phyloP scores from a whole-genome alignment of 805 yeast genomes.

The Candida michaelii region DNA sequence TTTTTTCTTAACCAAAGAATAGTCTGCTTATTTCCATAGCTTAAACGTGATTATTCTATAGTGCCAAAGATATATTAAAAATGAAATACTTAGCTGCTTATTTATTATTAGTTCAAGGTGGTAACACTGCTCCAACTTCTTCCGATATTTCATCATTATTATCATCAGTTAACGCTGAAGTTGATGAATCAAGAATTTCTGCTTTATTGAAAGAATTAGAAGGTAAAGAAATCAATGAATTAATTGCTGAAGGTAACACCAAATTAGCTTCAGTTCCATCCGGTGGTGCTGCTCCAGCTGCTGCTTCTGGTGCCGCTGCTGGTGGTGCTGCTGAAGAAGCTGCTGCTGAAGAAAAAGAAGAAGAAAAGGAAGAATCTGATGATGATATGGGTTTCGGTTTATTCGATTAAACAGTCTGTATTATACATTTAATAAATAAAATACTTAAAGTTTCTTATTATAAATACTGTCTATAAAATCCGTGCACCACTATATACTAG shows the following conservation, averaged over 20 bases:
- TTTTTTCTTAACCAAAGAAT: constrained; percentile 52
- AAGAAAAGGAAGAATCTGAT: constrained; percentile 37
- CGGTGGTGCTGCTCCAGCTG: constrained; percentile 44
- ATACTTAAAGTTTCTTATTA: too few relatives aligned
- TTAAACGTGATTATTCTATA: constrained; percentile 23
- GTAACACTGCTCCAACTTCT: constrained; percentile 45
- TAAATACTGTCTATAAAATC: too few relatives aligned
- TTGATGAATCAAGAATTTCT: constrained; percentile 60
- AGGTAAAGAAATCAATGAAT: constrained; percentile 49
- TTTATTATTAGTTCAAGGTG: constrained; percentile 48
- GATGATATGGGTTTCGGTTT: constrained; percentile 77
- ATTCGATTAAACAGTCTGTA: constrained; percentile 69
- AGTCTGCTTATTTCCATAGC: constrained; percentile 56
- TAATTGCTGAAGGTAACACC: constrained; percentile 83
- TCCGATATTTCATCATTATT: constrained; percentile 41
- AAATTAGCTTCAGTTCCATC: constrained; percentile 86
- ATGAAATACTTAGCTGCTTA: constrained; percentile 49
- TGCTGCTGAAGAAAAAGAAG: constrained; percentile 35
- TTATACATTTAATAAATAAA: constrained; percentile 6
- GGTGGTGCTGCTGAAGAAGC: constrained; percentile 43
- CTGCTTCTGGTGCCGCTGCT: constrained; percentile 35
- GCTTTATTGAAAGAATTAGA: constrained; percentile 49
- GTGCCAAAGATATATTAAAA: background rate
- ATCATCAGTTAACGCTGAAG: constrained; percentile 58
- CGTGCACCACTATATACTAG: too few relatives aligned